Percentiles rank a stretch among this genome's conserved stretches.
Conservation (phyloP, 2,329 filamentous ascomycete species). For the Neoscytalidium dimidiatum region DNA sequence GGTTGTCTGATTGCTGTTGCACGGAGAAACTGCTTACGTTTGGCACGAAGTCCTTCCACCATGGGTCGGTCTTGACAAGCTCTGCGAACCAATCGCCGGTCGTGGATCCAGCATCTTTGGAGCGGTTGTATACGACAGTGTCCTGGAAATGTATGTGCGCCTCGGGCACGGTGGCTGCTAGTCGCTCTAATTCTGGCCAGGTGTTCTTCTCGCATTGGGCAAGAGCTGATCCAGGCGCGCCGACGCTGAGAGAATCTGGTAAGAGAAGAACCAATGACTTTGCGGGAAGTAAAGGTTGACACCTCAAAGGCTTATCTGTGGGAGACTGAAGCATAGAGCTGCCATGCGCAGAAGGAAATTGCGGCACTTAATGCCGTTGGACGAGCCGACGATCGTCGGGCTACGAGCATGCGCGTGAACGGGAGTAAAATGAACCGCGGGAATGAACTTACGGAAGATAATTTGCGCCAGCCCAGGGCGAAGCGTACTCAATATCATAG, state of each 20-base stretch:
- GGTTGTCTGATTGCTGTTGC: not conserved
- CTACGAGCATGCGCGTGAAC: not conserved
- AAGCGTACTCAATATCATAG: slow-evolving; percentile 88
- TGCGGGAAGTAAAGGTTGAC: not conserved
- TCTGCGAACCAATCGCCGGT: slow-evolving; percentile 65
- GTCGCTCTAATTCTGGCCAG: slow-evolving; percentile 46
- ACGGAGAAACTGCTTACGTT: slow-evolving; percentile 42
- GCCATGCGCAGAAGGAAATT: too few relatives aligned
- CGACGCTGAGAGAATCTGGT: slow-evolving; percentile 32
- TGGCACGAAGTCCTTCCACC: slow-evolving; percentile 71
- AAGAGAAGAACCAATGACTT: not conserved
- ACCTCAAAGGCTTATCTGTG: not conserved
- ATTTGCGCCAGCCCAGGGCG: slow-evolving; percentile 86
- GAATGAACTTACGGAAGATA: slow-evolving; percentile 55
- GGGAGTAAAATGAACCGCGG: not conserved
- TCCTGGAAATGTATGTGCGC: slow-evolving; percentile 79
- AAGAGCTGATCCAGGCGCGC: slow-evolving; percentile 41
- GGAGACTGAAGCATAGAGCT: not conserved
- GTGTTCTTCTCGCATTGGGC: slow-evolving; percentile 46
- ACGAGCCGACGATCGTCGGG: too few relatives aligned
- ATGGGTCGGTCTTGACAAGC: slow-evolving; percentile 67
- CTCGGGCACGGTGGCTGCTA: slow-evolving; percentile 66
- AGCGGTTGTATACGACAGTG: slow-evolving; percentile 58
- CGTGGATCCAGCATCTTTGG: slow-evolving; percentile 61
- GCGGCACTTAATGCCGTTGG: too few relatives aligned